A percentile compares a stretch with the other conserved stretches of the same genome.
Conservation (phyloP, 225 moss, liverwort and hornwort genomes). For the Sphagnum contortum region DNA sequence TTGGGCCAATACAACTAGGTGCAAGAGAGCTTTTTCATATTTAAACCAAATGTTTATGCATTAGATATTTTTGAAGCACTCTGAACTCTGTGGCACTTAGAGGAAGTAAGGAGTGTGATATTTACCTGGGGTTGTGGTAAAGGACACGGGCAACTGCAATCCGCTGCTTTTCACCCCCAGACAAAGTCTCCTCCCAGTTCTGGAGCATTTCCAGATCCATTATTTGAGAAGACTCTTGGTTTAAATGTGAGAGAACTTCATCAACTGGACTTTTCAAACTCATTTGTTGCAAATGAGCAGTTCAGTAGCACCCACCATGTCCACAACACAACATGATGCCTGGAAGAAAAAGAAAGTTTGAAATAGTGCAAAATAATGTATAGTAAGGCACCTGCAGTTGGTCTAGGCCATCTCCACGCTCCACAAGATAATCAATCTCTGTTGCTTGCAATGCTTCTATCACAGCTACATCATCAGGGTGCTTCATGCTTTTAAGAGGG, state of each 20-base stretch:
- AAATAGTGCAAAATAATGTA: neutral
- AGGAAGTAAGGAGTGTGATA: no score
- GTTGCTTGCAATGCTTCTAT: constrained; percentile 42
- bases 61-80: no score
- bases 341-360: neutral
- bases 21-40: no score
- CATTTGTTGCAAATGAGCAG: no score
- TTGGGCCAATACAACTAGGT: no score
- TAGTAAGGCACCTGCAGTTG: constrained; percentile 34
- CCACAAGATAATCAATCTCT: constrained; percentile 48
- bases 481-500: constrained; percentile 33
- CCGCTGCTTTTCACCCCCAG: constrained; percentile 53
- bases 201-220: constrained; percentile 4
- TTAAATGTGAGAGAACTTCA: no score
- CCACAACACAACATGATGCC: neutral
- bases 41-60: no score
- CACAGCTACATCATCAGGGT: constrained; percentile 44
- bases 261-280: no score
- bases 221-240: no score
- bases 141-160: constrained; percentile 47
- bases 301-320: neutral
- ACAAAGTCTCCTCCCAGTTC: constrained; percentile 60
- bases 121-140: constrained; percentile 44
- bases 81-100: no score
- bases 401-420: constrained; percentile 53